Conservation (phyloP, 2,329 filamentous ascomycete species). For the Macrophomina phaseolina region DNA sequence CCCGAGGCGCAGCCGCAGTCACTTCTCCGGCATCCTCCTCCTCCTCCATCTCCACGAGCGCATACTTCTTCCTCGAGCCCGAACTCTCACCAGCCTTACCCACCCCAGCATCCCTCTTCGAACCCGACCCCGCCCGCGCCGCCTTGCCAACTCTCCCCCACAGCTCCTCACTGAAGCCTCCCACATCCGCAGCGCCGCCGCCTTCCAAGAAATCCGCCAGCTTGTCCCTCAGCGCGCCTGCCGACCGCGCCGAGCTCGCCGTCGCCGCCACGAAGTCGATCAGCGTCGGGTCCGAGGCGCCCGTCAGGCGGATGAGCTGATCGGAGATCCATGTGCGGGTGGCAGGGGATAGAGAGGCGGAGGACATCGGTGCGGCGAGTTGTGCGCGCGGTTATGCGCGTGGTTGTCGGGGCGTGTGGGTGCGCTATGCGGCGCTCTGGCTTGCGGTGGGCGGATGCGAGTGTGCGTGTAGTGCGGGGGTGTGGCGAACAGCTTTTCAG, state of each 20-base stretch:
- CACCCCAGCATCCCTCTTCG: constrained; percentile 3
- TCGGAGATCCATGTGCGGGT: constrained; percentile 50
- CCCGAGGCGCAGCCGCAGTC: constrained; percentile 29
- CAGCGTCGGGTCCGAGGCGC: constrained; percentile 61
- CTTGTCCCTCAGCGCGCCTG: constrained; percentile 56
- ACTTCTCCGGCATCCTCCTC: constrained; percentile 46
- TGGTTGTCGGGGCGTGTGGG: background rate
- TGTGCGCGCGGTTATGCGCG: background rate
- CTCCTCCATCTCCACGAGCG: constrained; percentile 61
- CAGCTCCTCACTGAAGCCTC: constrained; percentile 55
- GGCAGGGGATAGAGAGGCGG: background rate
- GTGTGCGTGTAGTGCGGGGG: background rate
- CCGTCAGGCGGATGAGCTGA: constrained; percentile 58
- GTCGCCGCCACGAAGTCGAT: constrained; percentile 64
- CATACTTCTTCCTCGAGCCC: constrained; percentile 53
- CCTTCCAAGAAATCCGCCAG: constrained; percentile 60
- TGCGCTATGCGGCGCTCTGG: no score
- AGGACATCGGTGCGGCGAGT: no score
- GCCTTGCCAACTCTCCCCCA: constrained; percentile 43
- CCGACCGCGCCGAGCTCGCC: constrained; percentile 57
- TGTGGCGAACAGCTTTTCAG: background rate
- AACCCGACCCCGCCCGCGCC: constrained; percentile 31
- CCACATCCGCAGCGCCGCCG: constrained; percentile 48
- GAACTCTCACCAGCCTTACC: constrained; percentile 2
- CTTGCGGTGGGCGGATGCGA: background rate